phyloP scores from a whole-genome alignment of 257 asterid genomes.

The Gentiana macrophylla region DNA sequence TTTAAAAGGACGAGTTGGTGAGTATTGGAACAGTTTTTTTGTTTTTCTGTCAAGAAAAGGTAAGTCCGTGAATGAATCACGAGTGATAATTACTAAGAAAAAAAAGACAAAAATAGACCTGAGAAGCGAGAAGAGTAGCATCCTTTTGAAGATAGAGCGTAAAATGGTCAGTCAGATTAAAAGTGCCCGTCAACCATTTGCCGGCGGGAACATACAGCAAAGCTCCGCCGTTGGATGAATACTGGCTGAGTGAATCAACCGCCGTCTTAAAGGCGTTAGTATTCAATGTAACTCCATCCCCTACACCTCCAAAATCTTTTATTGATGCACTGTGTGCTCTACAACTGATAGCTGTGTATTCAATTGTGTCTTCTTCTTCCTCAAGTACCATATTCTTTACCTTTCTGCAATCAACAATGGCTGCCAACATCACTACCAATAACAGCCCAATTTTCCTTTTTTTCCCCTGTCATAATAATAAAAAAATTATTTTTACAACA shows the following conservation, averaged over 20 bases:
- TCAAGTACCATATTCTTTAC: slow-evolving; percentile 6
- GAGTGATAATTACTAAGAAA: no score
- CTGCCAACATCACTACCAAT: slow-evolving; percentile 18
- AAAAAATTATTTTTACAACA: no score
- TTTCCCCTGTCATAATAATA: slow-evolving; percentile 11
- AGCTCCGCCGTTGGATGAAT: slow-evolving; percentile 57
- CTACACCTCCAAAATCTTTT: slow-evolving; percentile 69
- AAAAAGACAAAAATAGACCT: slow-evolving; percentile 26
- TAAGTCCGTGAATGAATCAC: no score
- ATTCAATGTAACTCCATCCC: slow-evolving; percentile 72
- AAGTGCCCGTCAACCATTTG: slow-evolving; percentile 71
- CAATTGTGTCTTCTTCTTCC: slow-evolving; percentile 37
- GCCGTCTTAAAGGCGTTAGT: slow-evolving; percentile 68
- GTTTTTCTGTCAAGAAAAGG: no score
- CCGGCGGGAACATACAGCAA: slow-evolving; percentile 77
- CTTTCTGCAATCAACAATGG: slow-evolving; percentile 38
- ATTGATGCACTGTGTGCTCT: slow-evolving; percentile 80
- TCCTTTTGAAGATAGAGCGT: slow-evolving; percentile 71
- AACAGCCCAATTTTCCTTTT: slow-evolving; percentile 9
- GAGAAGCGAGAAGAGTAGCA: slow-evolving; percentile 82
- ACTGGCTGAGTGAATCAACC: slow-evolving; percentile 38
- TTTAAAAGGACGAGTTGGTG: no score
- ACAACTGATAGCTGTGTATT: slow-evolving; percentile 67
- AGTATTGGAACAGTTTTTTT: no score
- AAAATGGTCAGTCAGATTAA: slow-evolving; percentile 90